Percentiles rank a stretch among this genome's conserved stretches.
Conservation (phyloP, 2,329 filamentous ascomycete genomes). For the Fusarium sp. region DNA sequence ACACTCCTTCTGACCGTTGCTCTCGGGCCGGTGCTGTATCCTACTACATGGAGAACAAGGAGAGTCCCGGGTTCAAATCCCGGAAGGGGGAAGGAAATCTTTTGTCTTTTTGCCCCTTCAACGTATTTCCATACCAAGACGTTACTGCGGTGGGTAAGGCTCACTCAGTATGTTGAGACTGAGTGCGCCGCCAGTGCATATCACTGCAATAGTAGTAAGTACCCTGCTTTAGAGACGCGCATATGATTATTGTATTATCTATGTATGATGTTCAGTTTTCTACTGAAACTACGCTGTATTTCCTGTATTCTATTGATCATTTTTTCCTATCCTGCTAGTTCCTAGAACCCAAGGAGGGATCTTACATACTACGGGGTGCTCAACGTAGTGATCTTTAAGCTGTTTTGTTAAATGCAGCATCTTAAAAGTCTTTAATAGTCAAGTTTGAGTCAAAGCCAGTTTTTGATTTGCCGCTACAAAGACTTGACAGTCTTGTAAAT, state of each 20-base stretch:
- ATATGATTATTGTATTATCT: no score
- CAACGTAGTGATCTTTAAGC: no score
- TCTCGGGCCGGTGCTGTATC: no score
- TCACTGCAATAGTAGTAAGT: background rate
- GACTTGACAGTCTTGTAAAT: constrained; percentile 42
- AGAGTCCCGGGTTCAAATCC: background rate
- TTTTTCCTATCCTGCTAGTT: no score
- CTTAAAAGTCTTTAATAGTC: background rate
- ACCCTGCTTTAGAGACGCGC: no score
- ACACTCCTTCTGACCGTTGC: no score
- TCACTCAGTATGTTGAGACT: background rate
- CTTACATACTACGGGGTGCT: no score
- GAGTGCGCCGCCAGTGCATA: background rate
- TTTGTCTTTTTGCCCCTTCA: background rate
- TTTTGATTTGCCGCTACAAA: background rate
- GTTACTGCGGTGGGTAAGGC: background rate
- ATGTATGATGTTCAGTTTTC: background rate
- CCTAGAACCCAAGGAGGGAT: no score
- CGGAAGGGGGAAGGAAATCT: background rate
- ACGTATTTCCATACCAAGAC: background rate
- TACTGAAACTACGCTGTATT: background rate
- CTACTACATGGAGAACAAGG: no score
- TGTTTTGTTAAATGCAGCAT: no score
- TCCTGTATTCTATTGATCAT: background rate
- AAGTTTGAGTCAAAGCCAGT: background rate